Percentiles rank a stretch among this genome's conserved stretches.
Conservation (phyloP, 1,284 basidiomycete species). For the Ganoderma resinaceum region DNA sequence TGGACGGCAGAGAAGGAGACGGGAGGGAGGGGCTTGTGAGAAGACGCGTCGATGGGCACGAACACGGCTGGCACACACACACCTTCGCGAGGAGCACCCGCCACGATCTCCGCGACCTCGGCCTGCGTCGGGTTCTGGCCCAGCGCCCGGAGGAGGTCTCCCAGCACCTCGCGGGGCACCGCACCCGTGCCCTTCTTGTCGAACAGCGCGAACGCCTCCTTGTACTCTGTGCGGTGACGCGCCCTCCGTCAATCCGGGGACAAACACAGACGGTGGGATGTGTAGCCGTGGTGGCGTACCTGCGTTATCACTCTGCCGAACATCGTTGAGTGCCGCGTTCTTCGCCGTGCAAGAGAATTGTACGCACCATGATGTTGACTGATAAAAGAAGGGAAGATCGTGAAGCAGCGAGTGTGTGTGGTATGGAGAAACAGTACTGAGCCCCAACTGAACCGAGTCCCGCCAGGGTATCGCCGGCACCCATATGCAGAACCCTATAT, state of each 20-base stretch:
- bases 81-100: slow-evolving; percentile 80
- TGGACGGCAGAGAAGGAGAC: neutral
- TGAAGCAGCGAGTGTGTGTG: neutral
- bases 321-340: slow-evolving; percentile 10
- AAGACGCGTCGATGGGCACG: neutral
- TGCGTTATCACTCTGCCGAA: slow-evolving; percentile 66
- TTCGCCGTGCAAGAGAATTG: neutral
- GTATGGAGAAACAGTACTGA: too few species aligned
- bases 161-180: slow-evolving; percentile 88
- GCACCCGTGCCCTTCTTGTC: slow-evolving; percentile 94
- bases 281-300: slow-evolving; percentile 42
- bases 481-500: slow-evolving; percentile 5
- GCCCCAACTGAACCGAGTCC: neutral
- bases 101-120: slow-evolving; percentile 88
- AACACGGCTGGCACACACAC: slow-evolving; percentile 41
- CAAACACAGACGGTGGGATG: neutral
- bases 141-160: slow-evolving; percentile 94
- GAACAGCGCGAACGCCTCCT: slow-evolving; percentile 97
- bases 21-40: slow-evolving; percentile 9
- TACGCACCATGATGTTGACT: slow-evolving; percentile 26
- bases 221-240: slow-evolving; percentile 74
- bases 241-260: neutral
- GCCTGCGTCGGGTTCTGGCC: slow-evolving; percentile 99
- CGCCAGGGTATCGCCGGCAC: neutral
- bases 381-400: slow-evolving; percentile 6